Evolutionary conservation across 306 rosid species (phyloP).

Genomic region (Inga oerstediana): DNA sequence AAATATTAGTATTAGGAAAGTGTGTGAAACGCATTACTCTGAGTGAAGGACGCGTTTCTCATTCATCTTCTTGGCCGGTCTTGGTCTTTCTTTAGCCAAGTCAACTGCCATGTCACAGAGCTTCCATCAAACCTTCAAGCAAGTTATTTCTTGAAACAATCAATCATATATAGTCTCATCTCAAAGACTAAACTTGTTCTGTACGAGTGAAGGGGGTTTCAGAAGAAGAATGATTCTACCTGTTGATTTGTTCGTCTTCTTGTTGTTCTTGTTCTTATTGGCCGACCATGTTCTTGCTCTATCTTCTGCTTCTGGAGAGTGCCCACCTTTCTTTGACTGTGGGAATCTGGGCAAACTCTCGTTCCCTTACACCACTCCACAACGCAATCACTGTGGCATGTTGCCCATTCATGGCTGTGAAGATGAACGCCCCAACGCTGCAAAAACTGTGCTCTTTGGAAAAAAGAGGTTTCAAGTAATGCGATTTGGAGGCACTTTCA

Average conservation of each 20-base stretch:
- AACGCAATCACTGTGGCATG: constrained; percentile 26
- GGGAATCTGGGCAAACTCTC: background rate
- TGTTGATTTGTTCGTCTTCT: background rate
- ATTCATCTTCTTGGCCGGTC: background rate
- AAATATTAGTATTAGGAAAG: no score
- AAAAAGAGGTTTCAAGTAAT: background rate
- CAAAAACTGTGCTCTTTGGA: constrained; percentile 12
- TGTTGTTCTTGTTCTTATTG: background rate
- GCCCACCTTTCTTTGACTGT: constrained; percentile 34
- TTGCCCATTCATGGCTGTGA: constrained; percentile 30
- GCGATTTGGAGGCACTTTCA: no score
- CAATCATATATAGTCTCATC: no score
- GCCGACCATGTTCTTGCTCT: background rate
- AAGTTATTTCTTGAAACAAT: background rate
- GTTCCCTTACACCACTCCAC: constrained; percentile 27
- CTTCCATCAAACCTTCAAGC: background rate
- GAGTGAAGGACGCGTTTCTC: background rate
- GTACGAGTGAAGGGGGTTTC: background rate
- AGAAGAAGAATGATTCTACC: background rate
- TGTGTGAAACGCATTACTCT: no score
- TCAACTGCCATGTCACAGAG: background rate
- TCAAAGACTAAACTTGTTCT: no score
- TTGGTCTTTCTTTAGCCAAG: background rate
- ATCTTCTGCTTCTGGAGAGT: background rate
- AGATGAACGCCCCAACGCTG: background rate